Base-by-base conservation (phyloP, 1,139 yeast species). In the Tardiomyces blankii region DNA sequence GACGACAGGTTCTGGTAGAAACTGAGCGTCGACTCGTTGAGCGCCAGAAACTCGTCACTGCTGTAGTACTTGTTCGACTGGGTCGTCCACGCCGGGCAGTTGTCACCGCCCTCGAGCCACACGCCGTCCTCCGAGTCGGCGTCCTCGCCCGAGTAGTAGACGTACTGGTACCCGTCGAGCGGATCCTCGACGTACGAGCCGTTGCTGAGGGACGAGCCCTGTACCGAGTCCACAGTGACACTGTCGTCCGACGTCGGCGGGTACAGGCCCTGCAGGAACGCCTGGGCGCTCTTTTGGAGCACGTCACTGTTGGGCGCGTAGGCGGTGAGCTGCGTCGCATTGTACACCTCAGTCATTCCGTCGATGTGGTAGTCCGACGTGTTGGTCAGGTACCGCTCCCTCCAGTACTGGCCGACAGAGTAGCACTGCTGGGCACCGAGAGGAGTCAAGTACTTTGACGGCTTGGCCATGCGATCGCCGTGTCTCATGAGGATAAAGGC, bases 401-500 rank as follows among this genome's bases (percentile, higher is more conserved):
- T 62, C 57, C 59, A 66, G 53, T 62, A 68, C 32, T 55, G 50
- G 39, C 75, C 75, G 6, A 65, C 59, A 18, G 50, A 55, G 46
- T 54, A 59, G 49, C 65, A 69, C 45, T 63, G 59, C 21, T 49
- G 50, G 8, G 70, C 68, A 44, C 75, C 75, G 12, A 62, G 46
- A 16, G 73, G 67, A n/a, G 74, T 68, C 44, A 71, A 55, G 43
- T 59, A 58, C 35, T 56, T 18, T 8, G 72, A 66, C 12, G 74
- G 74, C 49, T 70, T 70, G 32, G 67, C 59, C 42, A 67, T 61
- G 50, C 75, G 62, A 52, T 71, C 75, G 43, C 72, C 73, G 55
- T 71, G 75, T 48, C 75, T 63, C 41, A 69, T 69, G 51, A 69
- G 68, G 52, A 71, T 65, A 45, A 67, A 66, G 2, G 73, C 60